Percentiles rank a stretch among this genome's conserved stretches.
These are phyloP conservation scores for Syncephalastrum racemosum DNA, from an alignment of 371 early-diverging fungal genomes.

Conservation along the genomic window DNA sequence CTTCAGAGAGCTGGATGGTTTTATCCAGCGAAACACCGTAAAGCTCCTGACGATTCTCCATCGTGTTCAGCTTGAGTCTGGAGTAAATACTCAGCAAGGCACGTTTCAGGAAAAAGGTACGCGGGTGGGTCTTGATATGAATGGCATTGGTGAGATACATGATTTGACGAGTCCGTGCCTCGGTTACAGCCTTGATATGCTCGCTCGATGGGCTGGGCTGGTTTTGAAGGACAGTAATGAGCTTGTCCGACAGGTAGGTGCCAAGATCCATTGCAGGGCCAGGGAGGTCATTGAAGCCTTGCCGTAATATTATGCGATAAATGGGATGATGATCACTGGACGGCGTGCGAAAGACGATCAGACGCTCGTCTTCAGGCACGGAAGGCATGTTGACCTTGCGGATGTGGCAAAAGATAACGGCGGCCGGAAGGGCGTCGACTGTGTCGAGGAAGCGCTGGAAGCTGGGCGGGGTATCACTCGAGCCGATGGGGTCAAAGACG, in stretches of 20 bases:
- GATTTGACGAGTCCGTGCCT: slow-evolving; percentile 12
- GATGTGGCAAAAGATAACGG: slow-evolving; percentile 33
- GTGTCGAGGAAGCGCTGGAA: slow-evolving; percentile 24
- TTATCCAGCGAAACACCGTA: slow-evolving; percentile 21
- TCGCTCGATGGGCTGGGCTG: slow-evolving; percentile 1
- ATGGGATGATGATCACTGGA: background rate
- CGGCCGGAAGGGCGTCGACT: slow-evolving; percentile 26
- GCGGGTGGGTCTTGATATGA: slow-evolving; percentile 7
- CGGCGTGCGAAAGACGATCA: slow-evolving; percentile 19
- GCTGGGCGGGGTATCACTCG: slow-evolving; percentile 23
- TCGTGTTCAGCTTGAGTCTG: slow-evolving; percentile 15
- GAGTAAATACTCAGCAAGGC: slow-evolving; percentile 11
- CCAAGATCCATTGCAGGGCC: slow-evolving; percentile 8
- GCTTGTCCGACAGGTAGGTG: slow-evolving; percentile 3
- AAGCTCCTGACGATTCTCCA: slow-evolving; percentile 16
- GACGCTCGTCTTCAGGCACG: slow-evolving; percentile 27
- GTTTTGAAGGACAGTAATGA: slow-evolving; percentile 11
- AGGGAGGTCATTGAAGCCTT: slow-evolving; percentile 32
- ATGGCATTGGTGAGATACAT: slow-evolving; percentile 16
- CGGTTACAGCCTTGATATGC: background rate
- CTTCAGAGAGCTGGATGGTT: slow-evolving; percentile 18
- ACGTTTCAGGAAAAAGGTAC: slow-evolving; percentile 14
- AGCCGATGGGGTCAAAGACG: slow-evolving; percentile 29
- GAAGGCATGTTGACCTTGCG: slow-evolving; percentile 22
- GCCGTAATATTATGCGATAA: slow-evolving; percentile 29